These are phyloP conservation scores for Trichoderma koningiopsis DNA, from an alignment of 2,329 filamentous ascomycete genomes.

Conservation along the genomic window DNA sequence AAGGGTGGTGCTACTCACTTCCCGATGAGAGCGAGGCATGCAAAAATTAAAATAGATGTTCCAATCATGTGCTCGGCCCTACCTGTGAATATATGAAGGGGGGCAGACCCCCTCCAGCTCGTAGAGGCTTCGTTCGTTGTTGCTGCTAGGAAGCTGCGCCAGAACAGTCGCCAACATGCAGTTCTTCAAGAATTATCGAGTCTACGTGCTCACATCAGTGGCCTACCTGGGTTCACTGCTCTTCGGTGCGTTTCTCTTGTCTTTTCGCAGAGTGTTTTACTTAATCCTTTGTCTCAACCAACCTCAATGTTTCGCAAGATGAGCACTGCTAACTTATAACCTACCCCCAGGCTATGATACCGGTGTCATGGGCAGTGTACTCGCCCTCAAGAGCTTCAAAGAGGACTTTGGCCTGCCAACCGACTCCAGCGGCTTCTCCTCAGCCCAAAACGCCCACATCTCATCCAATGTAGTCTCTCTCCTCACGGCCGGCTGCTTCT, in stretches of 20 bases:
- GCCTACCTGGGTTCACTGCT: constrained; percentile 26
- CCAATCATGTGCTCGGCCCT: neutral
- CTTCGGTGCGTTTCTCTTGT: constrained; percentile 15
- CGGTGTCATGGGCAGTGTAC: constrained; percentile 28
- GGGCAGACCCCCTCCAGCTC: neutral
- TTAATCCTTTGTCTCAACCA: neutral
- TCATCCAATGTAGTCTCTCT: constrained; percentile 30
- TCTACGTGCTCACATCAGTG: constrained; percentile 26
- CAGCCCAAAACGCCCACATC: constrained; percentile 26
- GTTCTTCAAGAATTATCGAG: constrained; percentile 26
- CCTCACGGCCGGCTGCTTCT: constrained; percentile 31
- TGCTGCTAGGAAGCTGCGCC: neutral
- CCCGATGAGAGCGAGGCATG: neutral
- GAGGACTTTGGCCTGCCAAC: constrained; percentile 28
- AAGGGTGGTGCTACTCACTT: neutral
- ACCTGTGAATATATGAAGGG: constrained; percentile 4
- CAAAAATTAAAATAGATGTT: neutral
- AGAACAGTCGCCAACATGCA: constrained; percentile 2
- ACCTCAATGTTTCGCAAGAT: neutral
- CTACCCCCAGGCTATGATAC: constrained; percentile 20
- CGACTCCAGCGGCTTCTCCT: constrained; percentile 26
- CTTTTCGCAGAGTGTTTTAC: neutral
- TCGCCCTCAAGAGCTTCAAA: constrained; percentile 29
- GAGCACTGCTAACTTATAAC: neutral
- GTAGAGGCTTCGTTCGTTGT: neutral